Evolutionary conservation across 1,139 yeast species (phyloP).

Genomic region (Trichomonascaceae sp.): DNA sequence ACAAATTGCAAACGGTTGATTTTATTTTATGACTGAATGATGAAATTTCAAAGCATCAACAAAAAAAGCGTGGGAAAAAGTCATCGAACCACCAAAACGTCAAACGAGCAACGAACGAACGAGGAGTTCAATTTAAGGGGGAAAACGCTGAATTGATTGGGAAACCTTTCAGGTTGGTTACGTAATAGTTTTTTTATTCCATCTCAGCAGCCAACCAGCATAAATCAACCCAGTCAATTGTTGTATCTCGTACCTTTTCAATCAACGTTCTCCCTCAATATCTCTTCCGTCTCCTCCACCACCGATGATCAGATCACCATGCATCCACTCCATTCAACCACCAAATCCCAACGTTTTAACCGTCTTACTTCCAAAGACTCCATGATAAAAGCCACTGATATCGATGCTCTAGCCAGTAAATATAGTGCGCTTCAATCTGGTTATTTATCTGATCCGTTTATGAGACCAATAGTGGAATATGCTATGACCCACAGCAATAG

Average conservation of each 20-base stretch:
- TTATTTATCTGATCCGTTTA: slow-evolving; percentile 51
- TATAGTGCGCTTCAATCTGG: slow-evolving; percentile 48
- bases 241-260: too few relatives aligned
- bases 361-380: neutral
- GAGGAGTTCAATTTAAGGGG: neutral
- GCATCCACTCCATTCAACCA: neutral
- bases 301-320: neutral
- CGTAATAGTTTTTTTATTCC: neutral
- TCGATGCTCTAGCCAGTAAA: slow-evolving; percentile 78
- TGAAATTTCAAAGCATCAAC: neutral
- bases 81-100: too few relatives aligned
- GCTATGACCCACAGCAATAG: slow-evolving; percentile 38
- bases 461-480: slow-evolving; percentile 25
- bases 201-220: too few relatives aligned
- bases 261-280: too few relatives aligned
- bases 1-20: neutral
- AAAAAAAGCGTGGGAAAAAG: too few relatives aligned
- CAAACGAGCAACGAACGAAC: too few relatives aligned
- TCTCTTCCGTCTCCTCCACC: too few relatives aligned
- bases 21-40: neutral
- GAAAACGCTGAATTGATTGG: neutral
- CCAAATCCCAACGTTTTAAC: neutral
- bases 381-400: slow-evolving; percentile 63
- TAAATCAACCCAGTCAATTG: too few relatives aligned
- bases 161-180: neutral